Evolutionary conservation across 345 rosid species (phyloP), one percentile per base, ranked within the genome.

Genomic region (Populus euphratica): DNA sequence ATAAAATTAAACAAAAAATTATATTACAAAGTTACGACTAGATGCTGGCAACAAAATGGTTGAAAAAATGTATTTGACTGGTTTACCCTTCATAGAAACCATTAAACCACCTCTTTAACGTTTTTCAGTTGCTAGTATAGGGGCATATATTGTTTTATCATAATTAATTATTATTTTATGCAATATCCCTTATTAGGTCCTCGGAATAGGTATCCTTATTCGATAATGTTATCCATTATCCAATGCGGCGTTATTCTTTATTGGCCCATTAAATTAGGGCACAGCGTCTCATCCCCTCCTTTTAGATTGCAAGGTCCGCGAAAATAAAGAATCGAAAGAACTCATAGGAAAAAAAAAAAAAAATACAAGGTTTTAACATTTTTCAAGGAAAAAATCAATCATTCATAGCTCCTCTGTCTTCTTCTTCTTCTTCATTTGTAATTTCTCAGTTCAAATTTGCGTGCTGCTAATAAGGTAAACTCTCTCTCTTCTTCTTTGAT

Each of bases 351-450:
- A 20, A 54, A 6, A 4, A 0, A 52, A 52, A 6, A 9, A 5
- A 50, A 67, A 31, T 75, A 7, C 66, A 66, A 64, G 78, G 78
- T 74, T 74, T 43, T 74, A 38, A 38, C 39, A 38, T 20, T 59
- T 54, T 41, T 54, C 9, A 7, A 63, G 20, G 56, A 41, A 43
- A 54, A 18, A 18, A 20, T 6, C 39, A 8, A 54, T 54, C 54
- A 39, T 61, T 9, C 68, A 25, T 41, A 25, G 63, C 21, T 13
- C 27, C 52, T 36, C 38, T 1, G 38, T 36, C 38, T 6, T 38
- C 39, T 50, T 71, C 59, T 65, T 70, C 59, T 65, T 75, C 27
- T 5, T 5, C n/a, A 5, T 16, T 21, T 18, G 43, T 29, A 3
- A 21, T 54, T 54, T 20, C n/a, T 43, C 31, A 18, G 12, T 41